Base-by-base conservation (phyloP, 2,329 filamentous ascomycete species). In the Sporothrix globosa region DNA sequence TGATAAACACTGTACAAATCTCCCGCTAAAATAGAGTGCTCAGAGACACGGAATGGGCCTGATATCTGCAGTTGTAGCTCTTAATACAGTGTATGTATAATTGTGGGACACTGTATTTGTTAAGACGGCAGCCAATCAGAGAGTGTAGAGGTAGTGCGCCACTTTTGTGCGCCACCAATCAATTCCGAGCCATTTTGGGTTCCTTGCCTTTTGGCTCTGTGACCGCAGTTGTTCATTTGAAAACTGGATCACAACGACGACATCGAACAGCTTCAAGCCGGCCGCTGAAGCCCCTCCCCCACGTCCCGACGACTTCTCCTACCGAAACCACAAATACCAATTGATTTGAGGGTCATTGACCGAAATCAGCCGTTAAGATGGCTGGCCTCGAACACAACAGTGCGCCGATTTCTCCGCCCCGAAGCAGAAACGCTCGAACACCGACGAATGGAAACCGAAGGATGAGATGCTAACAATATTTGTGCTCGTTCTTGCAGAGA, bases 341-440 rank as follows among this genome's bases (percentile, higher is more conserved):
- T 65, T 7, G 2, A 24, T 19, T 46, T 60, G 66, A 66, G 27
- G 67, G 70, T 69, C 53, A 24, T 56, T 44, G 69, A 71, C 69
- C 73, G 27, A 41, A 39, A 54, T 56, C 50, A 67, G 69, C 70
- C 70, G 67, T 76, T 78, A 81, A 81, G 73, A 83, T 83, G 82
- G 82, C 74, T 73, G 81, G 80, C 76, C 76, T 82, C 70, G 74
- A 81, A 72, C 82, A 84, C 75, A 79, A 78, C 77, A 81, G 82
- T 84, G 75, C 65, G 81, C 30, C 24, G 30, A 21, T 2, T 19
- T 7, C 19, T 17, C 65, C 9, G 3, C 46, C 30, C 19, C 44
- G 46, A 19, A 52, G 19, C 24, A 56, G 56, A 58, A 19, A 21
- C 14, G 21, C 13, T 41, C 5, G 56, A 52, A 41, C 34, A 30